phyloP scores from a whole-genome alignment of 2,329 filamentous ascomycete genomes.

The Coniochaeta pulveracea region DNA sequence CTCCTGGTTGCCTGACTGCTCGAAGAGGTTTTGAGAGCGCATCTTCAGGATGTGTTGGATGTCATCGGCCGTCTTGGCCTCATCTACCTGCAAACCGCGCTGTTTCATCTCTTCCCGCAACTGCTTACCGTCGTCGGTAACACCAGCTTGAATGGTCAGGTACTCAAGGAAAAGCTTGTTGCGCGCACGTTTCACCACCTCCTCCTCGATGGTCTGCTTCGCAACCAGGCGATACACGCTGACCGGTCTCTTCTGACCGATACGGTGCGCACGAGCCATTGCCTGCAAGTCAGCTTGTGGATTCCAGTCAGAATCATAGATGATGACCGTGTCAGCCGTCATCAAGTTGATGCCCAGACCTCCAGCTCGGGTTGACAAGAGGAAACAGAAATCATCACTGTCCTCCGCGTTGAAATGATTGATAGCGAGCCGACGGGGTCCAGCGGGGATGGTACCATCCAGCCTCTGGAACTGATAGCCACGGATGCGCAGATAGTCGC shows the following conservation, averaged over 20 bases:
- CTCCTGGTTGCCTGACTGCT: slow-evolving; percentile 92
- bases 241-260: slow-evolving; percentile 91
- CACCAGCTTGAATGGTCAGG: slow-evolving; percentile 90
- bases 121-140: slow-evolving; percentile 88
- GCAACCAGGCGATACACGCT: slow-evolving; percentile 94
- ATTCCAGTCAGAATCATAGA: slow-evolving; percentile 99
- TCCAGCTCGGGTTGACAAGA: slow-evolving; percentile 89
- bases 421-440: slow-evolving; percentile 81
- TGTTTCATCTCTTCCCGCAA: slow-evolving; percentile 65
- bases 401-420: slow-evolving; percentile 97
- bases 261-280: slow-evolving; percentile 96
- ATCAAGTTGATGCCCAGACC: slow-evolving; percentile 98
- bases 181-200: slow-evolving; percentile 87
- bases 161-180: slow-evolving; percentile 98
- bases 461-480: slow-evolving; percentile 94
- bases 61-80: slow-evolving; percentile 84
- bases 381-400: slow-evolving; percentile 92
- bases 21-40: slow-evolving; percentile 98
- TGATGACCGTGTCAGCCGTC: slow-evolving; percentile 95
- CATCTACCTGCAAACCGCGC: slow-evolving; percentile 60
- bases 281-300: slow-evolving; percentile 96
- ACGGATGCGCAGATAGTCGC: slow-evolving; percentile 83
- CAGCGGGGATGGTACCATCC: slow-evolving; percentile 87
- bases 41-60: slow-evolving; percentile 95
- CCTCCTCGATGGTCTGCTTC: slow-evolving; percentile 96